Base-by-base conservation (phyloP, 345 rosid species). In the Litchi chinensis region DNA sequence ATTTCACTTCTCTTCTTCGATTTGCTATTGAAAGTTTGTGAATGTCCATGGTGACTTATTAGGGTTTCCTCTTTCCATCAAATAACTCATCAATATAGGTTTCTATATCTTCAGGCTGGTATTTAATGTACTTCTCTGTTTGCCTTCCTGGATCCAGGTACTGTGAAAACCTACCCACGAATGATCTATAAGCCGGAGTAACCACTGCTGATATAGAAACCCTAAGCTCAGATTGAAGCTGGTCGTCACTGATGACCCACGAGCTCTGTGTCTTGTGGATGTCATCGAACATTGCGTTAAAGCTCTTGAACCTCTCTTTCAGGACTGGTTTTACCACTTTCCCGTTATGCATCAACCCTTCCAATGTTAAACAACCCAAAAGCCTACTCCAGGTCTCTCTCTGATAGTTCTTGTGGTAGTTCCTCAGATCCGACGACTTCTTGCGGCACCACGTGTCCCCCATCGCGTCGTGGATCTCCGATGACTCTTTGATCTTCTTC, bases 231-330 rank as follows among this genome's bases (percentile, higher is more conserved):
- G 96, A 91, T 73, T 95, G 99, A 39, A 95, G 87, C 86, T 93
- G 97, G 87, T 92, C 95, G 65, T 95, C 99, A 8, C 83, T 87
- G 52, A 95, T 93, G 41, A 95, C 92, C 99, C 99, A 95, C 0
- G 90, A 59, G 82, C 91, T 89, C 74, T 95, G 98, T 18, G 96
- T 93, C 93, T 80, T 87, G 84, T 93, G 96, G 62, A 95, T 95
- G 76, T 95, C 99, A 43, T 95, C 99, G 21, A 95, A 95, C 84
- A 90, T 86, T 18, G 89, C 83, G 24, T 89, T 93, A 85, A 95
- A 95, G 86, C 82, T 91, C 89, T 93, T 93, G 87, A 93, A 93
- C 83, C 92, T 83, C 87, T 93, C 98, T 86, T 93, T 95, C 74
- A 95, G 83, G 83, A 84, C 91, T 0, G 93, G 93, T 85, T 95